Evolutionary conservation across 2,329 filamentous ascomycete genomes (phyloP).

Genomic region (Colletotrichum sansevieriae): DNA sequence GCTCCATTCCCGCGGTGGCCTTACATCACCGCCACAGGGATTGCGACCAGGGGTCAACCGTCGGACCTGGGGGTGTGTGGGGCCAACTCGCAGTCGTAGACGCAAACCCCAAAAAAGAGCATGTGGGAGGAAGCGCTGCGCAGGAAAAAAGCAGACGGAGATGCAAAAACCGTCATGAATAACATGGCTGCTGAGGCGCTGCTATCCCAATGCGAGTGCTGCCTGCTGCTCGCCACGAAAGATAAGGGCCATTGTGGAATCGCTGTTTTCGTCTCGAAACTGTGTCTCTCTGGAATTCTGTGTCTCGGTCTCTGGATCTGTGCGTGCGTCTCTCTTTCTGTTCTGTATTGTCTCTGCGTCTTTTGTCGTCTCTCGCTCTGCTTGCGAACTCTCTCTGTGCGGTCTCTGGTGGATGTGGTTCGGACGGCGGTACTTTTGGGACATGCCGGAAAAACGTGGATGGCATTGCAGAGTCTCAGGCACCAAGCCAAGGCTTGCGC

Average conservation of each 20-base stretch:
- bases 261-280: slow-evolving; percentile 31
- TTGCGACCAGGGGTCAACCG: slow-evolving; percentile 29
- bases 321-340: not conserved
- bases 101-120: slow-evolving; percentile 35
- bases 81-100: slow-evolving; percentile 31
- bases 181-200: not conserved
- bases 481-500: slow-evolving; percentile 14
- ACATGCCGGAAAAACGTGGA: not conserved
- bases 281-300: not conserved
- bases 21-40: slow-evolving; percentile 42
- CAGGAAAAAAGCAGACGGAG: slow-evolving; percentile 17
- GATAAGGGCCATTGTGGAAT: slow-evolving; percentile 5
- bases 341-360: slow-evolving; percentile 1
- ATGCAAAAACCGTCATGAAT: slow-evolving; percentile 21
- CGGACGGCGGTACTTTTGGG: slow-evolving; percentile 4
- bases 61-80: slow-evolving; percentile 39
- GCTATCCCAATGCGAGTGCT: slow-evolving; percentile 8
- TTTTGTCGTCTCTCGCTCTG: slow-evolving; percentile 11
- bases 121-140: slow-evolving; percentile 26
- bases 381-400: slow-evolving; percentile 6
- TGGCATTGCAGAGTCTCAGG: slow-evolving; percentile 17
- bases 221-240: slow-evolving; percentile 2
- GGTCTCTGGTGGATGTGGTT: not conserved
- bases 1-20: slow-evolving; percentile 40
- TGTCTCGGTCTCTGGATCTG: slow-evolving; percentile 11